Evolutionary conservation across 2,329 filamentous ascomycete genomes (phyloP), one percentile per base, ranked within the genome.

Genomic region (Talaromyces sp.): DNA sequence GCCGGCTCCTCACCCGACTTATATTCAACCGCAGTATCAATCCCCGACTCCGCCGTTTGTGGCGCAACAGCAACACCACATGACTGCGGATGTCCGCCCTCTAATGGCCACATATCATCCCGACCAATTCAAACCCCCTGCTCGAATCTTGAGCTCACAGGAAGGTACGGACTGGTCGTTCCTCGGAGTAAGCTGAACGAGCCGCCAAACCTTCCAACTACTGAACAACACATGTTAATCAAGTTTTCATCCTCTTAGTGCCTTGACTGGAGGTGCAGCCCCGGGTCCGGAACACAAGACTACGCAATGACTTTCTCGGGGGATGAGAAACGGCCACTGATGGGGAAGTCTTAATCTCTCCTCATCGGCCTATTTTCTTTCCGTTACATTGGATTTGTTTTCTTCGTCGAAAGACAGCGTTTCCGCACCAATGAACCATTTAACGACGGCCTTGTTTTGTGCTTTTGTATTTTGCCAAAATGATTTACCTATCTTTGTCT

Each of bases 101-200:
- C 4, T 39, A 18, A 42, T 57, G 23, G 54, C 54, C 21, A 42
- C 54, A 25, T 57, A 57, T 42, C 54, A 57, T 42, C 54, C 54
- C 3, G 54, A 57, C 21, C 54, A 57, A 31, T 57, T 42, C 37
- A 57, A 57, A 42, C 35, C 54, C 4, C 54, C 54, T 57, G 35
- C 54, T 57, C 35, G 54, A n/a, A 57, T 57, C 14, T 42, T 57
- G 54, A 57, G 35, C 23, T 57, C 54, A 55, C 69, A 73, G 62
- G 75, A 76, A 64, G 75, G 74, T 64, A 76, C 75, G 58, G 75
- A 77, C 69, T 77, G 75, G 74, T 68, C 70, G 6, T 77, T 76
- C 67, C 66, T 77, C 63, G 75, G 75, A 59, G 42, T 63, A 40
- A 63, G 62, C 58, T 63, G 50, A 63, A 52, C 48, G 44, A 18